Conservation (phyloP, 2,329 filamentous ascomycete genomes). For the Corynespora cassiicola region DNA sequence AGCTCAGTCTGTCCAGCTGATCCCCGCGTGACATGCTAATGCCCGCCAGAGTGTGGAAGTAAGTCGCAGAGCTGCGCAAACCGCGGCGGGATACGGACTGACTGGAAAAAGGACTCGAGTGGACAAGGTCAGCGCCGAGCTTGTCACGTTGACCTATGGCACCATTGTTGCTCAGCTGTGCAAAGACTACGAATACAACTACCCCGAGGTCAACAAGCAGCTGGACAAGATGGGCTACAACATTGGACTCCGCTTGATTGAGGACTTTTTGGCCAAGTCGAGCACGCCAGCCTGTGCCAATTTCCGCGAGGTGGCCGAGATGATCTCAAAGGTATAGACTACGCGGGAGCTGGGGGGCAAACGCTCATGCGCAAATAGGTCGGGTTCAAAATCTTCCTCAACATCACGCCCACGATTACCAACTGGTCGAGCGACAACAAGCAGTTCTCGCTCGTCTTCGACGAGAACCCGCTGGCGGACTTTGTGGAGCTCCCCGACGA, state of each 20-base stretch:
- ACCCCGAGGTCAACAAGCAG: conserved; percentile 95
- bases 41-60: conserved; percentile 85
- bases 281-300: conserved; percentile 88
- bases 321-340: conserved; percentile 81
- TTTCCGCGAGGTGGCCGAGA: conserved; percentile 95
- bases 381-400: conserved; percentile 98
- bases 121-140: conserved; percentile 97
- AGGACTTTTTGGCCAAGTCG: conserved; percentile 96
- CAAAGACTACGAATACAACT: conserved; percentile 94
- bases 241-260: conserved; percentile 92
- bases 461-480: conserved; percentile 95
- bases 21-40: conserved; percentile 38
- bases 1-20: conserved; percentile 44
- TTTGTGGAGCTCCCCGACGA: conserved; percentile 98
- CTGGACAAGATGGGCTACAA: conserved; percentile 99
- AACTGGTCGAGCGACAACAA: conserved; percentile 98
- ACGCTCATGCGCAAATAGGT: conserved; percentile 62
- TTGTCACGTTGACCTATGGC: conserved; percentile 96
- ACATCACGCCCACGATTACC: conserved; percentile 89
- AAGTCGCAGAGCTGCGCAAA: conserved; percentile 52
- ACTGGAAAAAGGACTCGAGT: conserved; percentile 75
- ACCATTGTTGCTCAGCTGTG: conserved; percentile 96
- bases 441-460: conserved; percentile 93
- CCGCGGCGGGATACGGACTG: conserved; percentile 19
- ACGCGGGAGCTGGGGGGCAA: conserved; percentile 1